Base-by-base conservation (phyloP, 1,139 yeast species). In the Pneumocystis oryctolagi region DNA sequence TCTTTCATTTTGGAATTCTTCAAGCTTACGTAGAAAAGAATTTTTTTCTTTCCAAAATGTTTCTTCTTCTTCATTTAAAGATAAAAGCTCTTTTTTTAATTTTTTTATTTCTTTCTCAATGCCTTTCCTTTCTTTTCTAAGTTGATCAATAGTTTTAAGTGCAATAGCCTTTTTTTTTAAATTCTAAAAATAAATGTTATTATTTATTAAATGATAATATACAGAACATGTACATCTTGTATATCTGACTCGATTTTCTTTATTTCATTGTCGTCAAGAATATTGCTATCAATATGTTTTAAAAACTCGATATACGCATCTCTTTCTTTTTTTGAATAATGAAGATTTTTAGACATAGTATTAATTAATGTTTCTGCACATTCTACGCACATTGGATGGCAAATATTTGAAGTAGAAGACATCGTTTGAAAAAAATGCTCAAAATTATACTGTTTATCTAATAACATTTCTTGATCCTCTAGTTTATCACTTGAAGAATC, bases 321-420 rank as follows among this genome's bases (percentile, higher is more conserved):
- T 69, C 94, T 83, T 69, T 92, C 97, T 66, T 79, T 79, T 59
- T 86, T 82, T 14, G 84, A 80, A 65, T 84, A 88, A 65, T 87
- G 92, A 71, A 86, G 87, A 68, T 85, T 84, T 32, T 77, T 73
- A 69, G 84, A 85, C 71, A 89, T 79, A 65, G 84, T 84, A n/a
- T 81, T 84, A 3, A 86, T 77, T 37, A 90, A 73, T 35, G 80
- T 71, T 59, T 79, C 82, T 2, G 95, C 87, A 72, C 98, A 92
- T 61, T 90, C 97, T 40, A 79, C 78, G 69, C 97, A 90, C 18
- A 94, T 82, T 0, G 98, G 98, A 70, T 87, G 83, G 67, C 88
- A 95, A n/a, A 90, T 79, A 65, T 85, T 89, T 62, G 85, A 84
- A 66, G 85, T 84, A 9, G 83, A 83, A 34, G 81, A 84, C 68